Evolutionary conservation across 768 basidiomycete species (phyloP), one percentile per base, ranked within the genome.

Genomic region (Paxillus ammoniavirescens): DNA sequence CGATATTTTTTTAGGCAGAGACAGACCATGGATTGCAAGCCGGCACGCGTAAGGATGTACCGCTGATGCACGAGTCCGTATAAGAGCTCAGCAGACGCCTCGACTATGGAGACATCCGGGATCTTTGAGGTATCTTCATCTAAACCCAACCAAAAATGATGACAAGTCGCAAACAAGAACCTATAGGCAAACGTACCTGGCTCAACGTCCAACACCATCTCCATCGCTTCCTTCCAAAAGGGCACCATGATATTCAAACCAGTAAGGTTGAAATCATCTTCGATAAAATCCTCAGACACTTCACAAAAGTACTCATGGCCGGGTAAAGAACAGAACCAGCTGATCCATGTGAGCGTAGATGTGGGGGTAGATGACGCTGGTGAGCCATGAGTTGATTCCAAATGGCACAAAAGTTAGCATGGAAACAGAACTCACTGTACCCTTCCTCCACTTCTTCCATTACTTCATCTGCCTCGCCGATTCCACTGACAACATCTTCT

Each of bases 211-310:
- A 99, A 73, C 14, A 99, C 93, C 97, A 99, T 99, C 76, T 99
- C 97, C 88, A 99, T 91, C 42, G 97, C 97, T 71, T 99, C 97
- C 71, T 98, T 98, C 93, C 96, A 99, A 69, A 99, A 99, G 8
- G 97, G 97, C 15, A 98, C 97, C 86, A 95, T 86, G 31, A 82
- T 82, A 66, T 94, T 96, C 69, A 99, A 73, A 6, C 97, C 97
- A 5, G 97, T 99, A 37, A 99, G 78, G 75, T 99, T 99, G 77
- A 99, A 99, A 68, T 98, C 93, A 73, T 99, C 97, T 70, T 98
- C 93, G 70, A 99, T 98, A 72, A 98, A 99, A 69, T 99, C 97
- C 68, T 97, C 95, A 54, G 92, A 87, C 44, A 98, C 95, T 75
- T 97, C 95, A 72, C 93, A 95, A 69, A 97, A 98, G 77, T 97